Conservation (phyloP, 805 yeast species). For the Ogataea kodamae region DNA sequence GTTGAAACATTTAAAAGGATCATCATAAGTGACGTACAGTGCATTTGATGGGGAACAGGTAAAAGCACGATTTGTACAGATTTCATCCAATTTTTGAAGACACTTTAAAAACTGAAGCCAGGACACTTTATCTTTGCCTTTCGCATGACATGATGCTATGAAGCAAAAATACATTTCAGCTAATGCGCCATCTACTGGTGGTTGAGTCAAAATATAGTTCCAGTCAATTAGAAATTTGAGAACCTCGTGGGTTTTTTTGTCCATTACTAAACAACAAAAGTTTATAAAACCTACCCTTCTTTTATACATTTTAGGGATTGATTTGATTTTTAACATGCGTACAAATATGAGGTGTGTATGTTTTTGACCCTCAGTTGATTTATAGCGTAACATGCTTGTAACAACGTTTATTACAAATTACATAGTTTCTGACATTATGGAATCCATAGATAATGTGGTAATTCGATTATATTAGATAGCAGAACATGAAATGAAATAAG, state of each 20-base stretch:
- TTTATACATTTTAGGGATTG: slow-evolving; percentile 12
- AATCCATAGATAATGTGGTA: too few relatives aligned
- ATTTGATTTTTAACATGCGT: slow-evolving; percentile 21
- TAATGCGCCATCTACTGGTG: slow-evolving; percentile 32
- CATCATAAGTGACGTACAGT: slow-evolving; percentile 22
- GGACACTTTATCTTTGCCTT: slow-evolving; percentile 33
- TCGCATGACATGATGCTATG: slow-evolving; percentile 29
- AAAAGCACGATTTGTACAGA: slow-evolving; percentile 23
- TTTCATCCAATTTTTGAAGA: slow-evolving; percentile 22
- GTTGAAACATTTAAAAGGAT: slow-evolving; percentile 29
- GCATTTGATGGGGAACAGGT: slow-evolving; percentile 27
- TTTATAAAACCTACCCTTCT: slow-evolving; percentile 12
- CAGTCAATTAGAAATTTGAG: slow-evolving; percentile 31
- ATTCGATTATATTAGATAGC: too few relatives aligned
- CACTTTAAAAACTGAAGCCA: slow-evolving; percentile 33
- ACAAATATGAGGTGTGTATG: too few relatives aligned
- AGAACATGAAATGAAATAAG: slow-evolving; percentile 7
- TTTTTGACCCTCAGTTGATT: too few relatives aligned
- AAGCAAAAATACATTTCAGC: slow-evolving; percentile 32
- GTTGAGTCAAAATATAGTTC: slow-evolving; percentile 27
- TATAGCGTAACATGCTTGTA: too few relatives aligned
- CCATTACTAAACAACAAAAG: slow-evolving; percentile 15
- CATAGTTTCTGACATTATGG: too few relatives aligned
- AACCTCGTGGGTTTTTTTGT: slow-evolving; percentile 30
- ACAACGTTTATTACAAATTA: too few relatives aligned